Evolutionary conservation across 768 basidiomycete species (phyloP), one percentile per base, ranked within the genome.

Genomic region (Phylloporus sp.): DNA sequence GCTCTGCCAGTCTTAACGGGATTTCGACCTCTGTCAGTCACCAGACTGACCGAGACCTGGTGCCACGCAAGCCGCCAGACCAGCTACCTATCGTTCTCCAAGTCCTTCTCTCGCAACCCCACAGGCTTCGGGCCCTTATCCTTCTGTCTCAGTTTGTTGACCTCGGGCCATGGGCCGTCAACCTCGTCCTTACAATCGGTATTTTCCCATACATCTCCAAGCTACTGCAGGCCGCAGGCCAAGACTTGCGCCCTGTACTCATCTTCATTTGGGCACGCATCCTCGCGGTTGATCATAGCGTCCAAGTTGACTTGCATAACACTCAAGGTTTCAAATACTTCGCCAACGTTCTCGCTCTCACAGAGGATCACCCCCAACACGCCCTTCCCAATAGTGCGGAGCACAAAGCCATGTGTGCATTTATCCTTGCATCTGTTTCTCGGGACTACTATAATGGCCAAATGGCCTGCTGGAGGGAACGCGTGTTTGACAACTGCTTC

Each of bases 181-280:
- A 97, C 59, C 82, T 97, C 13, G 94, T 95, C 12, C 78, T 99
- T 31, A 88, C 88, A 6, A 97, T 99, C 61, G 97, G 97, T 12
- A 97, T 98, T 63, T 98, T 97, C 75, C 95, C 97, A 4, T 99
- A 98, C 67, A 97, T 98, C 45, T 91, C 92, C 50, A 95, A 97
- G 63, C 80, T 99, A 6, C 80, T 99, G 7, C 94, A 97, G 70
- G 94, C 95, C 0, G 92, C 94, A 1, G 91, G 94, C 1, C 85
- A 86, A 58, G 95, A 98, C 61, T 80, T 98, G n/a, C 88, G 93
- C 24, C 97, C 97, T 1, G 95, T 98, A 9, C 77, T 99, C 20
- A 97, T 98, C 57, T 99, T 97, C 74, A 98, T 99, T 53, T 98
- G 97, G 97, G 90, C 95, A 3, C 82, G 97, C 20, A 97, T 99